phyloP scores from a whole-genome alignment of 169 alveolate species.

The Plasmodium gaboni region DNA sequence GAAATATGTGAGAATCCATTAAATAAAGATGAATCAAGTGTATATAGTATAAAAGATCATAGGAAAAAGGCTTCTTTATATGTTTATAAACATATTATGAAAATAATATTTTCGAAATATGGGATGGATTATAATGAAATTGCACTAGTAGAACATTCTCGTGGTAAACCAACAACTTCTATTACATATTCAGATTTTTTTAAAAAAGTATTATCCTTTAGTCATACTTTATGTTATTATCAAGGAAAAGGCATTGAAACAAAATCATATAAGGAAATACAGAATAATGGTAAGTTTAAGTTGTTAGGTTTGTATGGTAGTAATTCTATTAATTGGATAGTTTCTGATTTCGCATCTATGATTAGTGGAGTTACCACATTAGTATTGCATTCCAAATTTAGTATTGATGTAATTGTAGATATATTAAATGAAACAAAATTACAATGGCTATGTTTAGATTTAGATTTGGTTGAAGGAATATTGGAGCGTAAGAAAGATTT shows the following conservation, averaged over 20 bases:
- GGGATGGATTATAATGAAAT: neutral
- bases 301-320: slow-evolving; percentile 54
- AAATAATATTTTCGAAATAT: neutral
- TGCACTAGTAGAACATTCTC: slow-evolving; percentile 19
- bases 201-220: neutral
- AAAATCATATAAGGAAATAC: slow-evolving; percentile 11
- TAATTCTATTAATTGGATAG: slow-evolving; percentile 49
- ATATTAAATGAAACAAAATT: slow-evolving; percentile 35
- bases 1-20: neutral
- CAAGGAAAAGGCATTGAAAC: slow-evolving; percentile 43
- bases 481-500: slow-evolving; percentile 1
- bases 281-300: slow-evolving; percentile 24
- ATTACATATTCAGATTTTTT: slow-evolving; percentile 7
- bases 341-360: slow-evolving; percentile 31
- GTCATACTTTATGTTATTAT: neutral
- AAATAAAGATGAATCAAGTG: slow-evolving; percentile 8
- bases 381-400: slow-evolving; percentile 62
- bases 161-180: slow-evolving; percentile 5
- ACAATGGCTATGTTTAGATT: slow-evolving; percentile 56
- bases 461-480: slow-evolving; percentile 5
- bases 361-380: slow-evolving; percentile 25
- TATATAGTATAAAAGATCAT: slow-evolving; percentile 13
- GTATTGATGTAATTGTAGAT: slow-evolving; percentile 33
- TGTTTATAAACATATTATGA: slow-evolving; percentile 5
- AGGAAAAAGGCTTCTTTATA: neutral